Conservation (phyloP, 2,329 filamentous ascomycete genomes). For the Claviceps pusilla region DNA sequence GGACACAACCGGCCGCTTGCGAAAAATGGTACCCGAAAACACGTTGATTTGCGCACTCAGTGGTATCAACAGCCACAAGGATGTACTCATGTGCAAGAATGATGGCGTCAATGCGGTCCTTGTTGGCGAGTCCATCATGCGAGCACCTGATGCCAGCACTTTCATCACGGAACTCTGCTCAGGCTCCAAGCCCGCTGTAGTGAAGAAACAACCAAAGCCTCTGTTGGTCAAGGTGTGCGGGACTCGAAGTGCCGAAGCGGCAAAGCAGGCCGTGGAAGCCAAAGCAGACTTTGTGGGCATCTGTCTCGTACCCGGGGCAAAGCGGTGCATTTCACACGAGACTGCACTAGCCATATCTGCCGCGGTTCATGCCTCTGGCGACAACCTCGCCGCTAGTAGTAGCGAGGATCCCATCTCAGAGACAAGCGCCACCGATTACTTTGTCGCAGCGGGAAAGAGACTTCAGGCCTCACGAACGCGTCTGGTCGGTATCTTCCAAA, state of each 20-base stretch:
- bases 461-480: conserved; percentile 48
- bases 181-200: conserved; percentile 25
- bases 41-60: conserved; percentile 89
- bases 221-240: conserved; percentile 90
- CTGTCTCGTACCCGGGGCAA: conserved; percentile 70
- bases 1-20: conserved; percentile 74
- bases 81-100: conserved; percentile 74
- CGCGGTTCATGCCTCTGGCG: conserved; percentile 55
- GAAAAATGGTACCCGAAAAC: conserved; percentile 69
- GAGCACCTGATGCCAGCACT: conserved; percentile 61
- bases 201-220: conserved; percentile 22
- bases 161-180: conserved; percentile 81
- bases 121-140: conserved; percentile 92
- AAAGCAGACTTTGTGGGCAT: conserved; percentile 90
- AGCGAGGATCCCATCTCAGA: conserved; percentile 14
- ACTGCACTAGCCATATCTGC: conserved; percentile 68
- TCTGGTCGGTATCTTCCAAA: conserved; percentile 85
- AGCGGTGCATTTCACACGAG: conserved; percentile 64
- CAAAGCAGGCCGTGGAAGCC: conserved; percentile 63
- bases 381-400: conserved; percentile 21
- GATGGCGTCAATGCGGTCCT: conserved; percentile 87
- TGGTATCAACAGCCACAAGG: conserved; percentile 76
- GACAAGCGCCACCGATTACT: conserved; percentile 49
- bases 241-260: conserved; percentile 68
- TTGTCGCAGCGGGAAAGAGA: conserved; percentile 36